phyloP scores from a whole-genome alignment of 768 basidiomycete species.

The Nidula microcarpa region DNA sequence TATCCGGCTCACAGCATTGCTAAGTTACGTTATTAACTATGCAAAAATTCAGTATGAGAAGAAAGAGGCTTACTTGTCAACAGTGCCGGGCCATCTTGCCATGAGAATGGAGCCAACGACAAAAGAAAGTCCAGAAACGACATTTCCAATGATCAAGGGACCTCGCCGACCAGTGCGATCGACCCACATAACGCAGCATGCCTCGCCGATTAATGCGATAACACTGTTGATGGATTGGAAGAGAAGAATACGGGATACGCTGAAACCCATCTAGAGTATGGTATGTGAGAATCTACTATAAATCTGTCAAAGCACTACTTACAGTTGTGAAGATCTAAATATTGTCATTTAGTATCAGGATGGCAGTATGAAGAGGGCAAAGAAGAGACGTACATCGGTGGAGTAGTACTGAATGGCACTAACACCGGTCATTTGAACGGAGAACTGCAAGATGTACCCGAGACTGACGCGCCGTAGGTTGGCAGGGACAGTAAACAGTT shows the following conservation, averaged over 20 bases:
- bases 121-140: slow-evolving; percentile 36
- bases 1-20: slow-evolving; percentile 27
- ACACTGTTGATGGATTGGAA: slow-evolving; percentile 54
- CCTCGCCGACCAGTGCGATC: slow-evolving; percentile 35
- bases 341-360: neutral
- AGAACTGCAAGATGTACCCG: slow-evolving; percentile 48
- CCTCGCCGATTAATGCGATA: slow-evolving; percentile 51
- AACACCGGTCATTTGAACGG: slow-evolving; percentile 58
- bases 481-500: slow-evolving; percentile 34
- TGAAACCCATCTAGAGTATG: slow-evolving; percentile 32
- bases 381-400: slow-evolving; percentile 24
- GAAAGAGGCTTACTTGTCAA: slow-evolving; percentile 29
- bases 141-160: slow-evolving; percentile 40
- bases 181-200: slow-evolving; percentile 41
- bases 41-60: neutral
- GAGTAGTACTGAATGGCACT: slow-evolving; percentile 45
- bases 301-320: too few relatives aligned
- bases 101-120: slow-evolving; percentile 40
- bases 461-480: slow-evolving; percentile 46
- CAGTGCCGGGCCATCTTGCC: slow-evolving; percentile 39
- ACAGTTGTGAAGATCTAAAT: slow-evolving; percentile 29
- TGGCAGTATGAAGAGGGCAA: neutral
- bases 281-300: too few relatives aligned
- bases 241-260: slow-evolving; percentile 38
- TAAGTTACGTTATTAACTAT: slow-evolving; percentile 4